Evolutionary conservation across 352 stramenopile species (phyloP).

Genomic region (Pythium phragmitis): DNA sequence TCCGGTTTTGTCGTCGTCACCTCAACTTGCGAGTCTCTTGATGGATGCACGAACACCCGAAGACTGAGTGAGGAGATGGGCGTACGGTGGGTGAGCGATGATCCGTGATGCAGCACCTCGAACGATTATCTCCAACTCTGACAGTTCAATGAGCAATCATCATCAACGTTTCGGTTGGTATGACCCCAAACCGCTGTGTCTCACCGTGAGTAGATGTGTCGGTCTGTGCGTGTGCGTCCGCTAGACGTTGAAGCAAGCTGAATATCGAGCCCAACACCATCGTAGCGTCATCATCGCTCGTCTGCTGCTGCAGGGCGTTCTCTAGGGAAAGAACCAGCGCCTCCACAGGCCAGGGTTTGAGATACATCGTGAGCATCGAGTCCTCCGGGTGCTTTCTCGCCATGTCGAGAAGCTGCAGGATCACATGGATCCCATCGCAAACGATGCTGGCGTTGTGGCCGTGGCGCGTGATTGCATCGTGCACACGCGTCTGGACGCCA

Average conservation of each 20-base stretch:
- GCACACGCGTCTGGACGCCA: slow-evolving; percentile 12
- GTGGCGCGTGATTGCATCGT: slow-evolving; percentile 11
- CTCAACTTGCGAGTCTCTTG: not conserved
- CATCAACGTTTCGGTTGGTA: not conserved
- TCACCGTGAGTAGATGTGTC: not conserved
- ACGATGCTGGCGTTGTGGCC: slow-evolving; percentile 9
- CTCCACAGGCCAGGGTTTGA: slow-evolving; percentile 16
- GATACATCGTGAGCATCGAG: slow-evolving; percentile 7
- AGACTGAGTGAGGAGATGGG: not conserved
- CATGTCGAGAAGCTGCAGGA: slow-evolving; percentile 4
- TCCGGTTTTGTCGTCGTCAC: not conserved
- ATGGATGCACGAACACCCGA: not conserved
- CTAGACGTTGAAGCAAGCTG: not conserved
- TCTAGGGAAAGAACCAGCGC: slow-evolving; percentile 3
- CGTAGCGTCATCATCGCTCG: not conserved
- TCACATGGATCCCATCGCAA: not conserved
- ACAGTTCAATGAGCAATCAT: not conserved
- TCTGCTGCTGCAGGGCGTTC: not conserved
- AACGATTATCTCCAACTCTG: not conserved
- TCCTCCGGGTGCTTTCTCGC: slow-evolving; percentile 9
- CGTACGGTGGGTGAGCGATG: not conserved
- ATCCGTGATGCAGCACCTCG: not conserved
- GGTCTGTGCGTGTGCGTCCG: not conserved
- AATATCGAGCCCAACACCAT: not conserved
- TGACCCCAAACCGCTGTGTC: not conserved